Evolutionary conservation across 345 rosid genomes (phyloP).

Genomic region (Rubroshorea leprosula): DNA sequence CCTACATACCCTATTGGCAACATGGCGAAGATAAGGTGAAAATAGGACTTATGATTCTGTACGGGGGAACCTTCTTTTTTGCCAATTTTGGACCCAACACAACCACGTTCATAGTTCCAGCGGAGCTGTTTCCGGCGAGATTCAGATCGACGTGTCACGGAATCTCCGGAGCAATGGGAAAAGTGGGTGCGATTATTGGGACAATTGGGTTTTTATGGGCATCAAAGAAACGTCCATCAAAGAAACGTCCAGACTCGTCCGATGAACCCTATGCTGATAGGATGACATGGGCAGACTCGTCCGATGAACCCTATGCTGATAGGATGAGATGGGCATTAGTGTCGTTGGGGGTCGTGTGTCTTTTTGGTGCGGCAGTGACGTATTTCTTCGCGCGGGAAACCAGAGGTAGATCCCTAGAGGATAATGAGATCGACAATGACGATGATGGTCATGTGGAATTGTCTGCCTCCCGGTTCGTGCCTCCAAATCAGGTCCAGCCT

Average conservation of each 20-base stretch:
- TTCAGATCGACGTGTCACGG: slow-evolving; percentile 83
- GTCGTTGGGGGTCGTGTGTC: slow-evolving; percentile 44
- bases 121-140: slow-evolving; percentile 80
- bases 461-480: not conserved
- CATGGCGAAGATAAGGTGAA: not conserved
- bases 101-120: slow-evolving; percentile 72
- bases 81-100: slow-evolving; percentile 83
- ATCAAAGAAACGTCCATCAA: slow-evolving; percentile 1
- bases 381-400: slow-evolving; percentile 53
- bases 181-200: slow-evolving; percentile 68
- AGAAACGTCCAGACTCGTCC: not conserved
- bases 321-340: slow-evolving; percentile 36
- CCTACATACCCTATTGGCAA: slow-evolving; percentile 35
- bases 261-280: slow-evolving; percentile 15
- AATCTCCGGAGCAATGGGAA: slow-evolving; percentile 66
- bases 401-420: slow-evolving; percentile 67
- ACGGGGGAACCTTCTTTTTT: slow-evolving; percentile 61
- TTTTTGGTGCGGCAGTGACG: slow-evolving; percentile 45
- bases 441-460: not conserved
- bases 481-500: not conserved
- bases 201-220: slow-evolving; percentile 55
- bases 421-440: slow-evolving; percentile 40
- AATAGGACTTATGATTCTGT: slow-evolving; percentile 39
- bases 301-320: not conserved
- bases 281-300: slow-evolving; percentile 38